Evolutionary conservation across 2,329 filamentous ascomycete species (phyloP), one percentile per base, ranked within the genome.

Genomic region (Camillea tinctor): DNA sequence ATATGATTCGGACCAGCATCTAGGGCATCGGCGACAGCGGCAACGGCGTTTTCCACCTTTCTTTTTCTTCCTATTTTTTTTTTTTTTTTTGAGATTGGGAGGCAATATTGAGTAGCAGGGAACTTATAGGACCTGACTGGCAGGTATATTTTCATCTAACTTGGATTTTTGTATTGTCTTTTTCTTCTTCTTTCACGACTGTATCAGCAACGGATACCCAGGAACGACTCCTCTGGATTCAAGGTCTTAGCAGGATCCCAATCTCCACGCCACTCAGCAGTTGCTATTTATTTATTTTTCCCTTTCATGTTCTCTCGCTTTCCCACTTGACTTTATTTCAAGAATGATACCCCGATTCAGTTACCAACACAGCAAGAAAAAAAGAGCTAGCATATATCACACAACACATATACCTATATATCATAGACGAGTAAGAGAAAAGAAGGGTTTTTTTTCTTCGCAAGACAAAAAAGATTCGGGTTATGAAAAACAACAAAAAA

Each of bases 21-120:
- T 50, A 55, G 24, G 36, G 61, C 44, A 62, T 61, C 61, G 48
- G 64, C 40, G 49, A 57, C 40, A 57, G 57, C 26, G 61, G 58
- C 55, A 58, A 64, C 22, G 64, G 62, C 64, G 64, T 64, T 64
- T 61, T 60, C 59, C 54, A 59, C 52, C n/a, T n/a, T n/a, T n/a
- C n/a, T n/a, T n/a, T n/a, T n/a, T n/a, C n/a, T n/a, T n/a, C n/a
- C n/a, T n/a, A n/a, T n/a, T n/a, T n/a, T n/a, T n/a, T n/a, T n/a
- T n/a, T n/a, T n/a, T n/a, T n/a, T 44, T 53, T 51, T 50, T 30
- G 20, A 30, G 64, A 44, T 44, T 44, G 36, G 60, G n/a, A 52
- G 58, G 62, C 59, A 60, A 54, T 24, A 53, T 51, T n/a, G 36
- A 44, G 17, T 44, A 44, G 17, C 36, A 44, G 36, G 36, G 51